These are phyloP conservation scores for Rhodamnia argentea DNA, from an alignment of 345 rosid species.

Conservation along the genomic window DNA sequence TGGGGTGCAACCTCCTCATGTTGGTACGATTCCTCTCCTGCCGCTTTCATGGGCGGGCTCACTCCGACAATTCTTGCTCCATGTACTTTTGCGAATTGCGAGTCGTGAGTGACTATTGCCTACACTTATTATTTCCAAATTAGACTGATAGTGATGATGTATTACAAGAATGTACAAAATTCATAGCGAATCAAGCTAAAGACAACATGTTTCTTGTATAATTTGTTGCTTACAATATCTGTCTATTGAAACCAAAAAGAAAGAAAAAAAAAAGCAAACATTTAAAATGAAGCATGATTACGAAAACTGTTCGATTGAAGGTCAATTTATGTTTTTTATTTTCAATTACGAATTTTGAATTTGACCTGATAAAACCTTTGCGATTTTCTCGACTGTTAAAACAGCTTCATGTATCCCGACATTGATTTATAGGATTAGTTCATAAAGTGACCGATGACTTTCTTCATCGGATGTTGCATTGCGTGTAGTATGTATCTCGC, in stretches of 20 bases:
- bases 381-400: fast-evolving
- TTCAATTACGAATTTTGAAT: not conserved
- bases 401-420: not conserved
- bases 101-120: not conserved
- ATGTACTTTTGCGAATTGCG: not conserved
- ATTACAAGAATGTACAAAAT: not conserved
- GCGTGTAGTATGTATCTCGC: not conserved
- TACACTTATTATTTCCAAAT: not conserved
- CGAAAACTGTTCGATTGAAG: not conserved
- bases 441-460: fast-evolving
- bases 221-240: not conserved
- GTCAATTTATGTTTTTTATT: not conserved
- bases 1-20: not conserved
- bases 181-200: not conserved
- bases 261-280: not conserved
- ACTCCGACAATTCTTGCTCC: not conserved
- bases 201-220: not conserved
- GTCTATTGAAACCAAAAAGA: not conserved
- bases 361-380: not conserved
- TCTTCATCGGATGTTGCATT: not conserved
- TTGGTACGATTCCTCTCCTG: not conserved
- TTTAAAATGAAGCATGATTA: not conserved
- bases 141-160: no score
- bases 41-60: not conserved
- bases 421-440: not conserved